These are phyloP conservation scores for Corymbia maculata DNA, from an alignment of 345 rosid species.

Conservation along the genomic window DNA sequence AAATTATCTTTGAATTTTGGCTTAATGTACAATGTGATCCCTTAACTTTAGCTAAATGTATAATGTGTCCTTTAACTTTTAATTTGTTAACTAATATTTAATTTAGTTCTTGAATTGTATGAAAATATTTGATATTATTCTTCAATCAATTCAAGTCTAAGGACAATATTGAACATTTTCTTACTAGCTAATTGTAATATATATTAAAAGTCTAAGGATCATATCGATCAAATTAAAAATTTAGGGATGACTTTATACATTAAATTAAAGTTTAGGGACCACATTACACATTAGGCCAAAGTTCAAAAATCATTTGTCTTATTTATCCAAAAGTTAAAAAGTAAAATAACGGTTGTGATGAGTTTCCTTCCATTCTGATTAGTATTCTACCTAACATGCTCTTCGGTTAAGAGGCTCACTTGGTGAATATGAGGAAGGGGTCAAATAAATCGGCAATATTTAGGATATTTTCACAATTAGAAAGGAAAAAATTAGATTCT, in stretches of 20 bases:
- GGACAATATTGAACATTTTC: no score
- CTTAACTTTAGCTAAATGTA: no score
- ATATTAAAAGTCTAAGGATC: rapidly evolving
- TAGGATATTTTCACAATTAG: not conserved
- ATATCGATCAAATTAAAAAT: no score
- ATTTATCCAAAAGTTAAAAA: not conserved
- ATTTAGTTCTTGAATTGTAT: no score
- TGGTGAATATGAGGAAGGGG: not conserved
- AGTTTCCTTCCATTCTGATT: not conserved
- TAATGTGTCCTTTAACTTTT: no score
- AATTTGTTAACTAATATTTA: no score
- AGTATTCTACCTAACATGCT: not conserved
- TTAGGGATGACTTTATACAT: rapidly evolving
- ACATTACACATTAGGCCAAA: no score
- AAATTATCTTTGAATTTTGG: no score
- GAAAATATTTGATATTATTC: no score
- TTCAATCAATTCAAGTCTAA: no score
- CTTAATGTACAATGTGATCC: rapidly evolving
- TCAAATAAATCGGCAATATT: not conserved
- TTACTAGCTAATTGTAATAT: no score
- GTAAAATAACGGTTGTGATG: rapidly evolving
- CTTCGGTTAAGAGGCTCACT: not conserved
- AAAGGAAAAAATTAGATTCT: not conserved
- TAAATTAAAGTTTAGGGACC: rapidly evolving
- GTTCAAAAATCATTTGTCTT: no score